Percentiles rank a stretch among this genome's conserved stretches.
Conservation (phyloP, 2,329 filamentous ascomycete genomes). For the Diaporthe sp. region DNA sequence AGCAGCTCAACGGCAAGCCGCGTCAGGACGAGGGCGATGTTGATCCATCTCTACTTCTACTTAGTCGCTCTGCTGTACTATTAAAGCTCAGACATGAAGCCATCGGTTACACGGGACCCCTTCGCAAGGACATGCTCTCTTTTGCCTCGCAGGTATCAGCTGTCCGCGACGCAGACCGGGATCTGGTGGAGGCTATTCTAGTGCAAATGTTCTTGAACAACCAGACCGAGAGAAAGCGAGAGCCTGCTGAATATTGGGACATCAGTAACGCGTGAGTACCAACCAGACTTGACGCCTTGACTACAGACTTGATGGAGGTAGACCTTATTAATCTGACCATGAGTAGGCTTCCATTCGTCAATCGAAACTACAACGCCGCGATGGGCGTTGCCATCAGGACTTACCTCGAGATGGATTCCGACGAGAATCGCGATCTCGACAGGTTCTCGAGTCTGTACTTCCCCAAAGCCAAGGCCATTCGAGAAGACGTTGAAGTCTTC, state of each 20-base stretch:
- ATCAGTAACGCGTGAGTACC: conserved; percentile 79
- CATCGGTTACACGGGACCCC: conserved; percentile 93
- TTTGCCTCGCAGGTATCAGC: conserved; percentile 88
- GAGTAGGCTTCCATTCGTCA: conserved; percentile 40
- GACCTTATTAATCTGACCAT: conserved; percentile 27
- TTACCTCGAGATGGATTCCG: conserved; percentile 38
- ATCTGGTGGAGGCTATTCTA: conserved; percentile 86
- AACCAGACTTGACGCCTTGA: conserved; percentile 2
- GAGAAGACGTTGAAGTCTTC: conserved; percentile 71
- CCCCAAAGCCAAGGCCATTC: conserved; percentile 70
- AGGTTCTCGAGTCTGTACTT: conserved; percentile 49
- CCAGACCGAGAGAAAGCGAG: conserved; percentile 79
- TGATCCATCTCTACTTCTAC: conserved; percentile 81
- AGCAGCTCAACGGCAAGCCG: conserved; percentile 80
- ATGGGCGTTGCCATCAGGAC: conserved; percentile 42
- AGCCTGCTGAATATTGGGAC: conserved; percentile 69
- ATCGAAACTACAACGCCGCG: conserved; percentile 40
- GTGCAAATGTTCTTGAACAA: conserved; percentile 85
- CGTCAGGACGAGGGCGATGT: conserved; percentile 77
- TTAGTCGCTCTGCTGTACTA: conserved; percentile 88
- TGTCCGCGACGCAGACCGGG: conserved; percentile 83
- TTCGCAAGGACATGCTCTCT: conserved; percentile 89
- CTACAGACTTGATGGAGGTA: neutral
- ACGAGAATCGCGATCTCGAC: conserved; percentile 46
- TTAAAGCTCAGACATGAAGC: conserved; percentile 85